phyloP scores from a whole-genome alignment of 768 basidiomycete genomes.

The Pulveroboletus sp. region DNA sequence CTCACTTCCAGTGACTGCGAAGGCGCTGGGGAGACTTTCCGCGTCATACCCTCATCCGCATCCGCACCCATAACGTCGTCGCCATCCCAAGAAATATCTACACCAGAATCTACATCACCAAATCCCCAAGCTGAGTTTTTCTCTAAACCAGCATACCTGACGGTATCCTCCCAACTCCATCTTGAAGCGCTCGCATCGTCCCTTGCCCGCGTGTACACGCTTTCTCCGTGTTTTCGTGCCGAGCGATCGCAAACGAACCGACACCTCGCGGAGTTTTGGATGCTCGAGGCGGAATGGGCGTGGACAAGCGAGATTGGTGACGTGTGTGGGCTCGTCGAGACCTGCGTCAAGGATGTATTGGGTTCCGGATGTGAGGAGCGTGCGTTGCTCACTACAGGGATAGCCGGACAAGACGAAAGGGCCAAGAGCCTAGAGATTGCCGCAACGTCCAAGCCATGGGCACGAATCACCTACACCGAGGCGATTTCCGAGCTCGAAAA shows the following conservation, averaged over 20 bases:
- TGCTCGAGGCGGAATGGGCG: conserved; percentile 95
- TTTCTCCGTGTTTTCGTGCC: conserved; percentile 92
- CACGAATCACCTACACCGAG: conserved; percentile 71
- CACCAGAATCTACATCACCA: neutral
- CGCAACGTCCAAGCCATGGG: conserved; percentile 47
- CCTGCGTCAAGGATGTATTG: conserved; percentile 42
- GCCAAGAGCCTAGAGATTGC: conserved; percentile 35
- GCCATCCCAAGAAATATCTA: neutral
- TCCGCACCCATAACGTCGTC: neutral
- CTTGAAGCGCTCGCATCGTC: conserved; percentile 82
- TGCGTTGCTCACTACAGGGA: conserved; percentile 30
- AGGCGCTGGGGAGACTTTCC: conserved; percentile 92
- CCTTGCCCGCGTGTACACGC: conserved; percentile 81
- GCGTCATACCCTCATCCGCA: conserved; percentile 41
- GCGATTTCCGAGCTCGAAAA: conserved; percentile 58
- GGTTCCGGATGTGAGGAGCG: conserved; percentile 29
- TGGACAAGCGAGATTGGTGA: conserved; percentile 45
- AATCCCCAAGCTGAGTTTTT: conserved; percentile 56
- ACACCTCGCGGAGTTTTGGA: conserved; percentile 98
- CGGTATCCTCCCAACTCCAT: conserved; percentile 95
- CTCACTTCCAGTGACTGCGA: conserved; percentile 92
- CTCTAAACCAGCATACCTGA: conserved; percentile 71
- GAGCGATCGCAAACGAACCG: conserved; percentile 83
- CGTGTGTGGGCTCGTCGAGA: conserved; percentile 56
- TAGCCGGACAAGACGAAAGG: conserved; percentile 32